Evolutionary conservation across 352 stramenopile genomes (phyloP).

Genomic region (Phytophthora cajani): DNA sequence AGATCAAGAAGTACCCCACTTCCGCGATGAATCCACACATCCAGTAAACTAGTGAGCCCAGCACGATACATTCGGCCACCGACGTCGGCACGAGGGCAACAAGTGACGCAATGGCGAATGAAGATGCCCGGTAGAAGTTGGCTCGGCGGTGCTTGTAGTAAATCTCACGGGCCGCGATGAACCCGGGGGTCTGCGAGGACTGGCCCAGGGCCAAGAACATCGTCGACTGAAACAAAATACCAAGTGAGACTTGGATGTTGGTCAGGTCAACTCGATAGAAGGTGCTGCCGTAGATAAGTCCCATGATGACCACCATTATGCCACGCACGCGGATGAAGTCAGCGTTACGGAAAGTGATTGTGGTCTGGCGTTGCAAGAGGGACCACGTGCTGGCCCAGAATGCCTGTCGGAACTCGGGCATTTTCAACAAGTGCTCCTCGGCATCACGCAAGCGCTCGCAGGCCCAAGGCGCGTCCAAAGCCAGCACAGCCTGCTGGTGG

Average conservation of each 20-base stretch:
- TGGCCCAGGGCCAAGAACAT: slow-evolving; percentile 63
- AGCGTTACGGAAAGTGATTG: slow-evolving; percentile 37
- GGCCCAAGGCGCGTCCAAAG: slow-evolving; percentile 53
- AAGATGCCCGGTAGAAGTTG: slow-evolving; percentile 79
- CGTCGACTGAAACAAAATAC: slow-evolving; percentile 64
- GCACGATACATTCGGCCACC: slow-evolving; percentile 62
- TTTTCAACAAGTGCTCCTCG: slow-evolving; percentile 58
- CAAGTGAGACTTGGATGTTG: slow-evolving; percentile 35
- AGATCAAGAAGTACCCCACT: slow-evolving; percentile 14
- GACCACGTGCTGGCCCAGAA: slow-evolving; percentile 35
- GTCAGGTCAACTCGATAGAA: slow-evolving; percentile 28
- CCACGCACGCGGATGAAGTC: slow-evolving; percentile 15
- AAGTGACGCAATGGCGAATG: slow-evolving; percentile 52
- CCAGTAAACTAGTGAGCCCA: slow-evolving; percentile 88
- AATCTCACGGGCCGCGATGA: slow-evolving; percentile 1
- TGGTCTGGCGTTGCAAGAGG: slow-evolving; percentile 38
- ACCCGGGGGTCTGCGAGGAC: slow-evolving; percentile 34
- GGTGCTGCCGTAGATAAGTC: slow-evolving; percentile 20
- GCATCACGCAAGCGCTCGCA: slow-evolving; percentile 6
- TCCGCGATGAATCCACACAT: slow-evolving; percentile 66
- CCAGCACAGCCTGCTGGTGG: slow-evolving; percentile 44
- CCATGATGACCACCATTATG: slow-evolving; percentile 23
- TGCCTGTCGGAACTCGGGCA: slow-evolving; percentile 34
- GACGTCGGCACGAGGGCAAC: slow-evolving; percentile 25
- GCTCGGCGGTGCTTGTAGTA: slow-evolving; percentile 17